These are phyloP conservation scores for Silybum marianum DNA, from an alignment of 129 eudicot species.

Conservation along the genomic window DNA sequence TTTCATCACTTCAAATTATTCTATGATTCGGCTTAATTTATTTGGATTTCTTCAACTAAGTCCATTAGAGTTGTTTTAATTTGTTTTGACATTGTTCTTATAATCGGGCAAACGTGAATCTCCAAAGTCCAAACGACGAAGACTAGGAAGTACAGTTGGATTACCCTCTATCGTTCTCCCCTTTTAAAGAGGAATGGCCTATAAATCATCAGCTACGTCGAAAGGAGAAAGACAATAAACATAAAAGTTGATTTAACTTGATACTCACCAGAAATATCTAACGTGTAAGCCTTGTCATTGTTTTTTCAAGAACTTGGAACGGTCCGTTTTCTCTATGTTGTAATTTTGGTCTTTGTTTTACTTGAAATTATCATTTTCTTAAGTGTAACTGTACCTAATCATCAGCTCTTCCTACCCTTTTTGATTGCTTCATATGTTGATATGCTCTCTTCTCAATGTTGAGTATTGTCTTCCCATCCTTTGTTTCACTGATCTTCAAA, in stretches of 20 bases:
- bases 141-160: too few relatives aligned
- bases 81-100: too few relatives aligned
- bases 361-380: not conserved
- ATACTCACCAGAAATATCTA: not conserved
- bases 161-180: too few relatives aligned
- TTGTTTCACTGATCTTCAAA: not conserved
- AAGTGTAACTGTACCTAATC: not conserved
- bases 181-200: not conserved
- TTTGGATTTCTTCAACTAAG: too few relatives aligned
- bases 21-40: too few relatives aligned
- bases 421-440: not conserved
- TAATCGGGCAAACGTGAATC: too few relatives aligned
- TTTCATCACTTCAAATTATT: too few relatives aligned
- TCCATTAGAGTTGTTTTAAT: too few relatives aligned
- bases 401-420: too few relatives aligned
- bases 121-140: too few relatives aligned
- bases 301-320: not conserved
- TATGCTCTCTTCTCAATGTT: not conserved
- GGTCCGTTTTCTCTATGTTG: not conserved
- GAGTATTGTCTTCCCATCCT: not conserved
- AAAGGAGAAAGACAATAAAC: not conserved
- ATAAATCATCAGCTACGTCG: not conserved
- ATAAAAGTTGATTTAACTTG: not conserved
- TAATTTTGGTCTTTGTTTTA: not conserved
- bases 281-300: too few relatives aligned